Percentiles rank a stretch among this genome's conserved stretches.
Conservation (phyloP, 352 stramenopile species). For the Globisporangium nodosum region DNA sequence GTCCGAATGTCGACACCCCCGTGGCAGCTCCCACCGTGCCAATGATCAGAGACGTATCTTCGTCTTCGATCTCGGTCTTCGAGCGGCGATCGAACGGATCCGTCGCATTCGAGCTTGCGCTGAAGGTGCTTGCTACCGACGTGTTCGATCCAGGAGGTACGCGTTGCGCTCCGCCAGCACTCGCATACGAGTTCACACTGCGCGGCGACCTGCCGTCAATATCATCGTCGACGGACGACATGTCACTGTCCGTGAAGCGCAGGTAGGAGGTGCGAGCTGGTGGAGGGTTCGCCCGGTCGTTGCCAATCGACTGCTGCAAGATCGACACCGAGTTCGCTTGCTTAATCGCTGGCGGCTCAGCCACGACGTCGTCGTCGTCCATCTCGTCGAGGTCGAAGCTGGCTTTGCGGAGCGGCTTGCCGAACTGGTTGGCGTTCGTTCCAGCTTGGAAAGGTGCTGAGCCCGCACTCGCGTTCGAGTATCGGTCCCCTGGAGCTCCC, state of each 20-base stretch:
- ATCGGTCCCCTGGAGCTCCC: background rate
- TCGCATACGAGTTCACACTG: background rate
- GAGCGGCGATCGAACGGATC: conserved; percentile 40
- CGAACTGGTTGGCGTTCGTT: conserved; percentile 2
- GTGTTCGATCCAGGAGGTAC: conserved; percentile 35
- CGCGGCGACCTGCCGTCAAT: conserved; percentile 13
- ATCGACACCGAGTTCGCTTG: conserved; percentile 2
- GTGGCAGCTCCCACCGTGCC: background rate
- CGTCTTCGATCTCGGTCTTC: conserved; percentile 36
- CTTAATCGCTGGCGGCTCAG: conserved; percentile 13
- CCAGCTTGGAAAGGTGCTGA: conserved; percentile 6
- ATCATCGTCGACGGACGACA: conserved; percentile 13
- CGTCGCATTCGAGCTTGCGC: conserved; percentile 26
- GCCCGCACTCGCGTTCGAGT: conserved; percentile 4
- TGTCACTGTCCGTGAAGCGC: conserved; percentile 17
- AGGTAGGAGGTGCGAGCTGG: conserved; percentile 13
- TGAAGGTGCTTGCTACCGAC: conserved; percentile 34
- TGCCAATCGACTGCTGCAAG: conserved; percentile 8
- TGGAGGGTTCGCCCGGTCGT: background rate
- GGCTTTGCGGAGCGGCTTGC: conserved; percentile 15
- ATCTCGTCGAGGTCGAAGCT: conserved; percentile 34
- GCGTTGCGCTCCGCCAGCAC: conserved; percentile 12
- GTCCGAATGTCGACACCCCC: background rate
- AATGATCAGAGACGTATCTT: background rate
- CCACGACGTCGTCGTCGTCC: conserved; percentile 27